phyloP scores from a whole-genome alignment of 495 filamentous ascomycete genomes.

The Xylaria nigripes region DNA sequence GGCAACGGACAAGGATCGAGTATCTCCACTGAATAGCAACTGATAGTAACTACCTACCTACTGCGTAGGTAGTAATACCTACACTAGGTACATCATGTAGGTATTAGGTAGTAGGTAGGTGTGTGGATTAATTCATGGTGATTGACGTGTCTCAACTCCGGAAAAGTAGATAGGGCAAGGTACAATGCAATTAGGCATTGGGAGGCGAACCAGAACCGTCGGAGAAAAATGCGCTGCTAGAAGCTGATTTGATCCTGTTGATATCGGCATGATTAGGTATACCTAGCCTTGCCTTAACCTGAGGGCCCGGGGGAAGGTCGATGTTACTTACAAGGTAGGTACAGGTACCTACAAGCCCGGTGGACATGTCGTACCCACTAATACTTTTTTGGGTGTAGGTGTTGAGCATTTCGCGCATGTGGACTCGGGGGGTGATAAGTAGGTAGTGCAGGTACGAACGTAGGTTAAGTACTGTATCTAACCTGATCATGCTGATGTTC shows the following conservation, averaged over 20 bases:
- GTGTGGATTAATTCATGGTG: background rate
- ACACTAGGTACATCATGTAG: background rate
- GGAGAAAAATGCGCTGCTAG: background rate
- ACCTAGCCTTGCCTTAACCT: slow-evolving; percentile 6
- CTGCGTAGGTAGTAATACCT: background rate
- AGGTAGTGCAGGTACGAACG: too few species aligned
- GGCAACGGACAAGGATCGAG: background rate
- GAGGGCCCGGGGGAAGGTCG: background rate
- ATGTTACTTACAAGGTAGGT: too few species aligned
- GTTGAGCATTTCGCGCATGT: too few species aligned
- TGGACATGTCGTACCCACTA: too few species aligned
- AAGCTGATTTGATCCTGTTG: slow-evolving; percentile 7
- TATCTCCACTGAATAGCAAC: background rate
- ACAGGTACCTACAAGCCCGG: too few species aligned
- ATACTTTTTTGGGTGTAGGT: too few species aligned
- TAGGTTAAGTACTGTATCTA: too few species aligned
- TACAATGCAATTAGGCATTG: background rate
- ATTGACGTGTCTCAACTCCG: slow-evolving; percentile 4
- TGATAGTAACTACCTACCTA: background rate
- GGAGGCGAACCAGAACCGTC: background rate
- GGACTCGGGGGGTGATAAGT: too few species aligned
- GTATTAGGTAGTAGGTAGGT: background rate
- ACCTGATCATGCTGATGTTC: too few species aligned
- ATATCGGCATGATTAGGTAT: slow-evolving; percentile 3
- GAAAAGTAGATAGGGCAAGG: background rate